Conservation (phyloP, 2,329 filamentous ascomycete genomes). For the Lachnellula cervina region DNA sequence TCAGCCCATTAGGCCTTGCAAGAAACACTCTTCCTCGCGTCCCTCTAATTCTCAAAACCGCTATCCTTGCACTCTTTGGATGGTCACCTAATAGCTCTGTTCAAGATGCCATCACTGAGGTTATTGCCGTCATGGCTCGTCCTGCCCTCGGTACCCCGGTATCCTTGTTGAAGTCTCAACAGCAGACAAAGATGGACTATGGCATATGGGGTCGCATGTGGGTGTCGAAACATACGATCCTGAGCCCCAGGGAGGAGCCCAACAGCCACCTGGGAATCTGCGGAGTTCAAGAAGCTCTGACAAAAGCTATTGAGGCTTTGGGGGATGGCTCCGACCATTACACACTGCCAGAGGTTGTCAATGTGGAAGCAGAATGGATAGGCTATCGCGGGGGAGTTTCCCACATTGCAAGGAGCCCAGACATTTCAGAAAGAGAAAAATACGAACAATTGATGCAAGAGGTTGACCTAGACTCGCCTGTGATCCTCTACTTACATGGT, state of each 20-base stretch:
- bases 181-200: neutral
- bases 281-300: neutral
- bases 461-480: neutral
- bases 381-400: neutral
- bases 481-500: neutral
- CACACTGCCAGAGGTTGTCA: neutral
- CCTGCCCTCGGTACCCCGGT: neutral
- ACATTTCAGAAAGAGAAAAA: neutral
- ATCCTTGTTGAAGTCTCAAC: neutral
- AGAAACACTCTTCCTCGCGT: neutral
- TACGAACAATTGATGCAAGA: neutral
- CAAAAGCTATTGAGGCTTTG: neutral
- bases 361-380: neutral
- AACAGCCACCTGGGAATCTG: neutral
- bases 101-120: neutral
- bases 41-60: neutral
- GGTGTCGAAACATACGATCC: neutral
- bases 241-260: neutral
- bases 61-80: neutral
- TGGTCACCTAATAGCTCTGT: neutral
- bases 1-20: neutral
- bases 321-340: neutral
- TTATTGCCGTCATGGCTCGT: neutral
- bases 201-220: neutral
- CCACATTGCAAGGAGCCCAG: neutral